These are phyloP conservation scores for Xylaria castorea DNA, from an alignment of 495 filamentous ascomycete genomes.

Conservation along the genomic window DNA sequence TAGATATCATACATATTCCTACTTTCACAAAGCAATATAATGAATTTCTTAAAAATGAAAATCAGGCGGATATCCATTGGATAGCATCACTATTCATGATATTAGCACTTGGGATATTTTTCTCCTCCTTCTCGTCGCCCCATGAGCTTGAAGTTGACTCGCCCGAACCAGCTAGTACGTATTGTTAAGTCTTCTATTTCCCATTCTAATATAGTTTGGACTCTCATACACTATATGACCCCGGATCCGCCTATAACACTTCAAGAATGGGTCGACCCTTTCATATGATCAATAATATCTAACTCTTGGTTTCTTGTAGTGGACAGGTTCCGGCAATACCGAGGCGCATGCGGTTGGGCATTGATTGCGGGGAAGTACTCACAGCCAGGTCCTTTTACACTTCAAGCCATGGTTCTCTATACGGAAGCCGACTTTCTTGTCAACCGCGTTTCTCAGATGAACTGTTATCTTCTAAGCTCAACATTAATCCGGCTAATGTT, in stretches of 20 bases:
- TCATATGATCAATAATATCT: not conserved
- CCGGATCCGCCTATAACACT: not conserved
- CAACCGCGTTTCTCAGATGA: conserved; percentile 51
- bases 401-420: conserved; percentile 59
- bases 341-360: conserved; percentile 47
- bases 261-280: not conserved
- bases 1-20: conserved; percentile 52
- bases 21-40: conserved; percentile 57
- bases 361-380: conserved; percentile 55
- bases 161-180: conserved; percentile 32
- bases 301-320: conserved; percentile 23
- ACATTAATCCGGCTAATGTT: conserved; percentile 58
- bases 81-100: conserved; percentile 54
- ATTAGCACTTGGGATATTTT: conserved; percentile 48
- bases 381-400: conserved; percentile 49
- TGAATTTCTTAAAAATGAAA: conserved; percentile 54
- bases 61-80: conserved; percentile 48
- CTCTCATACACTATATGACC: not conserved
- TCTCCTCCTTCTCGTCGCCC: conserved; percentile 46
- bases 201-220: not conserved
- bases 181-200: not conserved
- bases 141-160: conserved; percentile 48
- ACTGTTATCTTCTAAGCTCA: conserved; percentile 57
- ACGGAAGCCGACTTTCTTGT: conserved; percentile 53
- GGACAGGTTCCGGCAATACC: conserved; percentile 48